Evolutionary conservation across 2,329 filamentous ascomycete species (phyloP), one percentile per base, ranked within the genome.

Genomic region (Microcyclospora pomicola): DNA sequence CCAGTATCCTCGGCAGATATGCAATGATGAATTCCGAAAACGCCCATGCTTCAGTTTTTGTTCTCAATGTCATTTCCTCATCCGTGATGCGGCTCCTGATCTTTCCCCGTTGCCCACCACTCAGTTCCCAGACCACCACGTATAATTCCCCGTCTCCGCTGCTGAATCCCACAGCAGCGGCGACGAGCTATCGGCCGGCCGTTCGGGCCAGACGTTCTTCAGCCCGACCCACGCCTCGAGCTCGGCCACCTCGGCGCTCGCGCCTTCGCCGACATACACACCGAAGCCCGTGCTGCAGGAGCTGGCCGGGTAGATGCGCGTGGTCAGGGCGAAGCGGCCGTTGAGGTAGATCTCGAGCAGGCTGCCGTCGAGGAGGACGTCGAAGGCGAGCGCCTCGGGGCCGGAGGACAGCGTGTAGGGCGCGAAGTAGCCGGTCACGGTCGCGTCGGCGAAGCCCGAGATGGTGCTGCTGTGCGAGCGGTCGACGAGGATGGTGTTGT

Each of bases 311-410:
- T 69, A 69, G 33, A 68, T 63, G 29, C 66, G 56, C 4, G 65
- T 66, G 1, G 57, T 52, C 29, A 61, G 45, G 2, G 57, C 55
- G 14, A 61, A 61, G n/a, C 59, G 51, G 27, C 59, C 63, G 41
- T 68, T 68, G 31, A 67, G 50, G 43, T 64, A 66, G 16, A 69
- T 48, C 49, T 69, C 66, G 0, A 67, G 49, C 15, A 68, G 50
- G 1, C 61, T 65, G 15, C 65, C 65, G 40, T 69, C 66, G 31
- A 69, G 46, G 49, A 64, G 68, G 40, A 69, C 52, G 39, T 66
- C 52, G 52, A 67, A 59, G 5, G 51, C 47, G 27, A 68, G 52
- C 13, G 55, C 51, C 46, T 69, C 66, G n/a, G 43, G 42, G 27
- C 46, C 40, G 2, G 50, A 53, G 9, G 33, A 27, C 1, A 33